Evolutionary conservation across 2,329 filamentous ascomycete genomes (phyloP), one percentile per base, ranked within the genome.

Genomic region (Peltaster fructicola): DNA sequence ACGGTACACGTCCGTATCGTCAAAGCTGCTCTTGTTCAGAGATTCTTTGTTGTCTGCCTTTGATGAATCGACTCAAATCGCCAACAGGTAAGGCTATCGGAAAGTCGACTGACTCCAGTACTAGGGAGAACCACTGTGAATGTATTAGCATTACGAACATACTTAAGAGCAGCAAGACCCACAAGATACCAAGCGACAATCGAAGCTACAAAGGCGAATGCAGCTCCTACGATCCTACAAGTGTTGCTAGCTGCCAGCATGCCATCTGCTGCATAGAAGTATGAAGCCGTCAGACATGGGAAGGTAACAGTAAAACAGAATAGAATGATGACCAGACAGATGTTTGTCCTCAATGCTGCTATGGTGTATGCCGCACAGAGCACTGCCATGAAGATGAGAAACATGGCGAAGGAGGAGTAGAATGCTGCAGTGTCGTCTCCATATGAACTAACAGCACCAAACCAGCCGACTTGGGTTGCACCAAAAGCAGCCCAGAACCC

Each of bases 251-350:
- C 10, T 11, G 18, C 15, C 8, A 17, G 13, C 9, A 20, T 22
- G 12, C 21, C 25, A 14, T 23, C 20, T 6, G 25, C 25, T 12
- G 14, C 13, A 8, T 27, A 23, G 20, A 14, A 30, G 17, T 13
- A 18, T 8, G 25, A 19, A 13, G 22, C 29, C 20, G 25, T 27
- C 18, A 22, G 23, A 23, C 17, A 22, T 12, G 11, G 20, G 26
- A 38, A 37, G 5, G 23, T 31, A 14, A 36, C 17, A 8, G 24
- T 29, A 23, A 35, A 37, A 33, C 32, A 36, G 17, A 20, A 24
- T 17, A 40, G 22, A 15, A 38, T 31, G 4, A 33, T 14, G 10
- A 40, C 35, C n/a, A 33, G 30, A 24, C 31, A 33, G 22, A 39
- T 25, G 23, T 39, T 34, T 8, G 29, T 31, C 13, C 35, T 20